Percentiles rank a stretch among this genome's conserved stretches.
These are phyloP conservation scores for Desmodesmus armatus DNA, from an alignment of 139 green algal genomes.

Conservation along the genomic window DNA sequence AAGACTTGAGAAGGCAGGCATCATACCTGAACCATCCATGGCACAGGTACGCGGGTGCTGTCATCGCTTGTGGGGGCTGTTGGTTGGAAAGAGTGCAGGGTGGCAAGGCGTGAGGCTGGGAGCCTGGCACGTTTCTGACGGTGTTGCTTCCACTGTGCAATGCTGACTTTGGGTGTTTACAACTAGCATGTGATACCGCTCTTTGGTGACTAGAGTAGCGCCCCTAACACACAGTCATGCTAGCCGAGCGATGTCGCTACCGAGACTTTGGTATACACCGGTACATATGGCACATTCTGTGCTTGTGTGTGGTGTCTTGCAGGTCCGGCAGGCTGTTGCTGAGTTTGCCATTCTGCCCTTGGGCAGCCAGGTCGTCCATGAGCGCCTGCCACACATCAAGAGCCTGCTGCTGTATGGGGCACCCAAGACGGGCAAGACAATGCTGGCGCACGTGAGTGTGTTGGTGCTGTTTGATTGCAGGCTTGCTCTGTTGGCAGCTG, in stretches of 20 bases:
- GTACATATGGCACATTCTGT: neutral
- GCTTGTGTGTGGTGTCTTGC: neutral
- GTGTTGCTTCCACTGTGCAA: too few relatives aligned
- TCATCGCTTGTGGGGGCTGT: too few relatives aligned
- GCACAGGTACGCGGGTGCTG: constrained; percentile 62
- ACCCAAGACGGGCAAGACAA: constrained; percentile 85
- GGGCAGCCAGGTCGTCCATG: constrained; percentile 72
- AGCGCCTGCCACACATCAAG: constrained; percentile 67
- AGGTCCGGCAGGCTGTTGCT: constrained; percentile 79
- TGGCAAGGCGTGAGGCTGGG: too few relatives aligned
- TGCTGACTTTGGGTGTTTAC: too few relatives aligned
- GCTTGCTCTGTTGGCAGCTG: too few relatives aligned
- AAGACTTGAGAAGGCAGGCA: constrained; percentile 59
- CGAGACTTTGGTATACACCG: neutral
- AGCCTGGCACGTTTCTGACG: too few relatives aligned
- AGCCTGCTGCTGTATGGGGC: constrained; percentile 88
- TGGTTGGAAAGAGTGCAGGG: too few relatives aligned
- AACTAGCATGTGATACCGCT: too few relatives aligned
- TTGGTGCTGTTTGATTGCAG: too few relatives aligned
- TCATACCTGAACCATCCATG: constrained; percentile 75
- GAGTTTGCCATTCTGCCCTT: constrained; percentile 88
- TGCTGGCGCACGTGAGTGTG: constrained; percentile 78
- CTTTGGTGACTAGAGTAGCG: too few relatives aligned
- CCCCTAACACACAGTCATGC: too few relatives aligned
- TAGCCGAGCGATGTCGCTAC: neutral